These are phyloP conservation scores for Cyclospora cayetanensis DNA, from an alignment of 169 alveolate genomes.

Conservation along the genomic window DNA sequence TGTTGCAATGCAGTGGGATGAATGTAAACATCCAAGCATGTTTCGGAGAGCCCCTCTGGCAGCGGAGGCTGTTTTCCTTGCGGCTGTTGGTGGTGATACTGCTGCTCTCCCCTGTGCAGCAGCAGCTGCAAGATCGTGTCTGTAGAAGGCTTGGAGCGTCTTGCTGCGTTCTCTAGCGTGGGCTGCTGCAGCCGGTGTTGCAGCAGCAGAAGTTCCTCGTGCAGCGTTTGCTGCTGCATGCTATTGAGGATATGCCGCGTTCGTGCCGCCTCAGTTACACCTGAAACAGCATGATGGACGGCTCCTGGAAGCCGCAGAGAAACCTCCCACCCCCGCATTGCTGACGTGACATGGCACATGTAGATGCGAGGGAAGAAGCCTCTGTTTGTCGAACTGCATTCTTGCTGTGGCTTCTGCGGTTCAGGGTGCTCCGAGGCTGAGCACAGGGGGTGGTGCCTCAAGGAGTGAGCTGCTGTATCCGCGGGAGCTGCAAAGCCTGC, in stretches of 20 bases:
- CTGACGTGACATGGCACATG: background rate
- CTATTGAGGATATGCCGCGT: background rate
- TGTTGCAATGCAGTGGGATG: background rate
- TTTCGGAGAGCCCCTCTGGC: background rate
- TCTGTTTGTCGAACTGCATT: background rate
- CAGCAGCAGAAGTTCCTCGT: background rate
- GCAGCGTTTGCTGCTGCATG: background rate
- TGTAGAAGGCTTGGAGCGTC: background rate
- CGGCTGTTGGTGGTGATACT: background rate
- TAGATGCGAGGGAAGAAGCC: background rate
- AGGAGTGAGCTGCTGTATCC: background rate
- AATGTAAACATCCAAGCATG: background rate
- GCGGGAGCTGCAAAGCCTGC: background rate
- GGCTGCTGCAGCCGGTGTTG: background rate
- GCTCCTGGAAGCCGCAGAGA: background rate
- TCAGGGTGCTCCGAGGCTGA: background rate
- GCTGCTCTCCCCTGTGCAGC: background rate
- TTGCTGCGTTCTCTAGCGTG: background rate
- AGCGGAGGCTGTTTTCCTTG: background rate
- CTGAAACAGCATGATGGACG: background rate
- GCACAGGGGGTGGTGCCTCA: background rate
- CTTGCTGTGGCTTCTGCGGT: background rate
- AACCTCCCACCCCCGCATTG: background rate
- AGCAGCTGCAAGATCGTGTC: background rate
- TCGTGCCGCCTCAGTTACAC: background rate